phyloP scores from a whole-genome alignment of 2,329 filamentous ascomycete genomes.

The Niveomyces coronatus region DNA sequence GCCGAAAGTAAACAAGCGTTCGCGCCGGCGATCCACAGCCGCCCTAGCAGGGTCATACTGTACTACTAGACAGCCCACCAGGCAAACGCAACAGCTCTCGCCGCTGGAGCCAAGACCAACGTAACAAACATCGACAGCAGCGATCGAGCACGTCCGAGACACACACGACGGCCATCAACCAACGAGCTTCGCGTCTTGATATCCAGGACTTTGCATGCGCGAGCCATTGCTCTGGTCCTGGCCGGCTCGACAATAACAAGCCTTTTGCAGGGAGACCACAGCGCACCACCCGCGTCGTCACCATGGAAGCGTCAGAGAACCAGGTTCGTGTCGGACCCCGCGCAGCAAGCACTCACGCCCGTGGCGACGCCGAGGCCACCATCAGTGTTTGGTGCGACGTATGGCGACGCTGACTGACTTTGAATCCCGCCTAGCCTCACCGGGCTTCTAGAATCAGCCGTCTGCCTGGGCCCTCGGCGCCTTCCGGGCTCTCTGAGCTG shows the following conservation, averaged over 20 bases:
- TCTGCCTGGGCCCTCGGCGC: constrained; percentile 8
- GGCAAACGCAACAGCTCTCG: not conserved
- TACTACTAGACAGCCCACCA: not conserved
- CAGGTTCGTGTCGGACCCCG: constrained; percentile 2
- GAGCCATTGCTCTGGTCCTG: constrained; percentile 1
- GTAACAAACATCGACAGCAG: not conserved
- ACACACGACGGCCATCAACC: not conserved
- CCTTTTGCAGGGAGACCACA: too few relatives aligned
- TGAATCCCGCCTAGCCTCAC: not conserved
- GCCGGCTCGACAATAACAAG: not conserved
- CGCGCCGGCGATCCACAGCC: not conserved
- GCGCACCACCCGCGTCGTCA: not conserved
- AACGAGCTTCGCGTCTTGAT: not conserved
- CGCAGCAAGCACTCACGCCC: too few relatives aligned
- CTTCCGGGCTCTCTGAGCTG: constrained; percentile 38
- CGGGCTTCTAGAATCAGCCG: constrained; percentile 8
- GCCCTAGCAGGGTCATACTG: not conserved
- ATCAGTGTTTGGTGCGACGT: too few relatives aligned
- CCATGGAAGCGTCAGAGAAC: constrained; percentile 8
- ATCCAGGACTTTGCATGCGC: not conserved
- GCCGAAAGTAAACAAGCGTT: constrained; percentile 8
- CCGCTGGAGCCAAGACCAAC: not conserved
- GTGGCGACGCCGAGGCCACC: too few relatives aligned
- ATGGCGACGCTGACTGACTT: too few relatives aligned
- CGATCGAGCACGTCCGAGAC: too few relatives aligned